Evolutionary conservation across 2,329 filamentous ascomycete species (phyloP).

Genomic region (Simplicillium aogashimaense): DNA sequence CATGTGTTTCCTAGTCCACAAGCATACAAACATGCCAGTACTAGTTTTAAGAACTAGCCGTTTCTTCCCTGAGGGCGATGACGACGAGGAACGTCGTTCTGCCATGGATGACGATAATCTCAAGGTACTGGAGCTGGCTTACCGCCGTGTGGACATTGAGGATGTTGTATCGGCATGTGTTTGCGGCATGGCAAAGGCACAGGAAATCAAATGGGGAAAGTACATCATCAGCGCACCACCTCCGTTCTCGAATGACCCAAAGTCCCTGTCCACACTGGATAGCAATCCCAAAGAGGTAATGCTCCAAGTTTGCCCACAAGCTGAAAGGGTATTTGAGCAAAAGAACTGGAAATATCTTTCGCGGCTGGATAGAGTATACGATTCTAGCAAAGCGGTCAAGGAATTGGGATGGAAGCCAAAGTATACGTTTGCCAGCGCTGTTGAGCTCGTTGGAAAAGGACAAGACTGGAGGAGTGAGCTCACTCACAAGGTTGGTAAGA

Average conservation of each 20-base stretch:
- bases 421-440: constrained; percentile 26
- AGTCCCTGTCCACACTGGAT: constrained; percentile 22
- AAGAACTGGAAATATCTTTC: constrained; percentile 25
- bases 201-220: constrained; percentile 22
- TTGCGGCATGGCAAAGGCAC: constrained; percentile 24
- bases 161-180: constrained; percentile 31
- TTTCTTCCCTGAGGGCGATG: constrained; percentile 38
- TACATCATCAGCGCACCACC: constrained; percentile 35
- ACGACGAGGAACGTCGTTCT: constrained; percentile 28
- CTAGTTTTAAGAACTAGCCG: constrained; percentile 34
- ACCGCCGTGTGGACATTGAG: constrained; percentile 31
- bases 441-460: constrained; percentile 23
- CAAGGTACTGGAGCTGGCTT: constrained; percentile 36
- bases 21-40: constrained; percentile 26
- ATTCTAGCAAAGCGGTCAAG: constrained; percentile 27
- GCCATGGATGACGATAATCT: constrained; percentile 30
- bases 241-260: constrained; percentile 21
- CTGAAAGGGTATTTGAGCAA: constrained; percentile 18
- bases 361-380: constrained; percentile 34
- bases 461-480: constrained; percentile 29
- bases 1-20: constrained; percentile 30
- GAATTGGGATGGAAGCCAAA: constrained; percentile 31
- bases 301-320: constrained; percentile 13
- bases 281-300: constrained; percentile 20
- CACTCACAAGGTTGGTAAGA: constrained; percentile 26